phyloP scores from a whole-genome alignment of 164 flowering plant species.

The Magnolia kwangsiensis region DNA sequence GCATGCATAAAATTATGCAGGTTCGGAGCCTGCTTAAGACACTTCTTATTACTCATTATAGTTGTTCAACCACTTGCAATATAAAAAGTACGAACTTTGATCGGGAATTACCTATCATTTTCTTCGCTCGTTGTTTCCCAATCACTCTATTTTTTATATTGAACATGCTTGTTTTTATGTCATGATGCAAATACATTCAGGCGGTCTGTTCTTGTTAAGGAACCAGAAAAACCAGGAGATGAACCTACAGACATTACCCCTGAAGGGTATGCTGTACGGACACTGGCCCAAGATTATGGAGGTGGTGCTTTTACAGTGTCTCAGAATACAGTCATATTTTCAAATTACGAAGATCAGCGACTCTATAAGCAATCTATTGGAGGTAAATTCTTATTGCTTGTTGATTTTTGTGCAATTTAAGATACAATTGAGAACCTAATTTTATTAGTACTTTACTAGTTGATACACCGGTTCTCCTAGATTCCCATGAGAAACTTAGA shows the following conservation, averaged over 20 bases:
- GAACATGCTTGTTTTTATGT: background rate
- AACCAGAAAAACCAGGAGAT: conserved; percentile 46
- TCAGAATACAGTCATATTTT: conserved; percentile 61
- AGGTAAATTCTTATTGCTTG: conserved; percentile 32
- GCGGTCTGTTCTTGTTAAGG: conserved; percentile 70
- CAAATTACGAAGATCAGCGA: conserved; percentile 88
- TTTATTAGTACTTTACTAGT: background rate
- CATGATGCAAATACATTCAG: conserved; percentile 26
- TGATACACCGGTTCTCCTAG: background rate
- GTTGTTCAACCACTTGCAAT: too few relatives aligned
- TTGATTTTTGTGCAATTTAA: background rate
- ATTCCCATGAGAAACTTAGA: background rate
- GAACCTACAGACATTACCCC: conserved; percentile 71
- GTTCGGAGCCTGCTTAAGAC: too few relatives aligned
- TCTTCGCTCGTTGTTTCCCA: background rate
- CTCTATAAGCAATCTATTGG: conserved; percentile 66
- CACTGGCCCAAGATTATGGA: conserved; percentile 85
- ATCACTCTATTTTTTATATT: background rate
- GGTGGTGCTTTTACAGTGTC: conserved; percentile 77
- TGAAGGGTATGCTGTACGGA: conserved; percentile 64
- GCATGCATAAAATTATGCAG: too few relatives aligned
- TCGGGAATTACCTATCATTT: background rate
- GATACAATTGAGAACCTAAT: background rate
- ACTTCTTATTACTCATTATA: too few relatives aligned
- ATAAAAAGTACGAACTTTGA: background rate